These are phyloP conservation scores for Arxiozyma slooffiae DNA, from an alignment of 1,139 yeast species.

Conservation along the genomic window DNA sequence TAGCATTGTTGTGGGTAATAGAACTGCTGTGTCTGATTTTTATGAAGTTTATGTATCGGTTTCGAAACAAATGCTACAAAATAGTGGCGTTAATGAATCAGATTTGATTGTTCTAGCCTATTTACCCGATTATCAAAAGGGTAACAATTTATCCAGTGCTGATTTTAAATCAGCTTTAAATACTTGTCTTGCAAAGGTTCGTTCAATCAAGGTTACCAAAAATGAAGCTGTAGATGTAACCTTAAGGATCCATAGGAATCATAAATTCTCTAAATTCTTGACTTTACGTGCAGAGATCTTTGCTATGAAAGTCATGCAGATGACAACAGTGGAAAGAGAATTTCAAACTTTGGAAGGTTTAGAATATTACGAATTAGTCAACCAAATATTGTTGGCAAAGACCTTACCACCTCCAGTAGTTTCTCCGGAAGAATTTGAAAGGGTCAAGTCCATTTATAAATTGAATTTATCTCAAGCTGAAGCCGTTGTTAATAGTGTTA, in stretches of 20 bases:
- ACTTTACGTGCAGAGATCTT: slow-evolving; percentile 55
- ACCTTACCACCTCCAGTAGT: slow-evolving; percentile 38
- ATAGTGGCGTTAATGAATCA: slow-evolving; percentile 55
- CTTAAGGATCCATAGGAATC: slow-evolving; percentile 47
- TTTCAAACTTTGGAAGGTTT: slow-evolving; percentile 74
- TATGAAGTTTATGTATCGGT: slow-evolving; percentile 82
- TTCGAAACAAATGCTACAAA: slow-evolving; percentile 42
- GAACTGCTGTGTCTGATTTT: slow-evolving; percentile 77
- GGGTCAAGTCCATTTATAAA: slow-evolving; percentile 40
- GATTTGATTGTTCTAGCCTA: slow-evolving; percentile 66
- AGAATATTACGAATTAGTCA: slow-evolving; percentile 64
- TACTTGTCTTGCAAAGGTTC: slow-evolving; percentile 67
- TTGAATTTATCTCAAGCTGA: slow-evolving; percentile 84
- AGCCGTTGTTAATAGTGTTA: slow-evolving; percentile 70
- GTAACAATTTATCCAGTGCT: slow-evolving; percentile 16
- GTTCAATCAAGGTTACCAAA: slow-evolving; percentile 56
- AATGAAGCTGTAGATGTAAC: slow-evolving; percentile 65
- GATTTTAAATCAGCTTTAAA: slow-evolving; percentile 26
- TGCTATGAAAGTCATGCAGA: slow-evolving; percentile 68
- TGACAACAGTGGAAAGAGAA: slow-evolving; percentile 91
- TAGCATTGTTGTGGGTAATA: slow-evolving; percentile 60
- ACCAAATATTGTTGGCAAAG: slow-evolving; percentile 53
- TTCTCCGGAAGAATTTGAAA: slow-evolving; percentile 33
- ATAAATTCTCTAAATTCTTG: slow-evolving; percentile 37
- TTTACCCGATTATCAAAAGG: slow-evolving; percentile 29